phyloP scores from a whole-genome alignment of 768 basidiomycete genomes.

The Lactarius indigo region DNA sequence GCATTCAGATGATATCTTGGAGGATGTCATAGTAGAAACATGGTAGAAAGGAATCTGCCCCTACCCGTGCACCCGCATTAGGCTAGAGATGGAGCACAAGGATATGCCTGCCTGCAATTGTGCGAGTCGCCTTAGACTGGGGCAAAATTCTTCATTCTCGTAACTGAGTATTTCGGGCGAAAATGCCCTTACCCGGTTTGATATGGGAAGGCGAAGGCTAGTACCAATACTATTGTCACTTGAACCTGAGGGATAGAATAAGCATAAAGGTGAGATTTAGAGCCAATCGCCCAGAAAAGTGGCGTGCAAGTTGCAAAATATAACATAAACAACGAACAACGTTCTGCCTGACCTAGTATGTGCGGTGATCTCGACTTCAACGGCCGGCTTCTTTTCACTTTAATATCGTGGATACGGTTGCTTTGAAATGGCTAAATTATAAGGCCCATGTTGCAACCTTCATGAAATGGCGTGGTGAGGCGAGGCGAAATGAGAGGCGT shows the following conservation, averaged over 20 bases:
- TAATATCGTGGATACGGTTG: too few relatives aligned
- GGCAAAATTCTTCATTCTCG: too few relatives aligned
- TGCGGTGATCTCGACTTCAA: neutral
- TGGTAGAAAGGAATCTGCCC: neutral
- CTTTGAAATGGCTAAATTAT: too few relatives aligned
- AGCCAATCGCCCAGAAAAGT: neutral
- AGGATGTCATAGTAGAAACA: too few relatives aligned
- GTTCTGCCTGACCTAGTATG: neutral
- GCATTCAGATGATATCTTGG: neutral
- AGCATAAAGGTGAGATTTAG: neutral
- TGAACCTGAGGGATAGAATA: neutral
- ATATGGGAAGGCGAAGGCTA: too few relatives aligned
- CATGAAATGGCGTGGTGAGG: neutral
- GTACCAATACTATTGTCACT: neutral
- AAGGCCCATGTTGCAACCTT: neutral
- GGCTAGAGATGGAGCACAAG: too few relatives aligned
- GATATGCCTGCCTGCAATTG: too few relatives aligned
- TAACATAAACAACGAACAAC: neutral
- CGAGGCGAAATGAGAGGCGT: neutral
- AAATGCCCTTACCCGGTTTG: too few relatives aligned
- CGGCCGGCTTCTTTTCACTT: neutral
- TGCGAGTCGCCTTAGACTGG: too few relatives aligned
- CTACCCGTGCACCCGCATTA: slow-evolving; percentile 28
- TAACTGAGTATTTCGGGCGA: too few relatives aligned
- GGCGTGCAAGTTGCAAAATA: neutral